Conservation (phyloP, 352 stramenopile species). For the Globisporangium perplexum region DNA sequence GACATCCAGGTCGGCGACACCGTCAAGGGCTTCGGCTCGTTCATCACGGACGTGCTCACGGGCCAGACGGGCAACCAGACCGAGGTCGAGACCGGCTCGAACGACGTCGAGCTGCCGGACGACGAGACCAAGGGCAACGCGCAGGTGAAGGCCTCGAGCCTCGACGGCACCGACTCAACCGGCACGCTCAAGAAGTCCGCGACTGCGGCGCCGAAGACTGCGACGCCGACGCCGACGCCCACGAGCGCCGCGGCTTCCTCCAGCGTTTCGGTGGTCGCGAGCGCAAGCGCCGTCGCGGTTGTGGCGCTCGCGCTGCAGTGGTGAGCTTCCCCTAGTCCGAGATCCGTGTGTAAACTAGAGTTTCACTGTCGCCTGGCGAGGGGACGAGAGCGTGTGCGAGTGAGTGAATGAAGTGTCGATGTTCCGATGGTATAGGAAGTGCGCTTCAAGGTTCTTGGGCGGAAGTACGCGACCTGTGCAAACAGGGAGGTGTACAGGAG, state of each 20-base stretch:
- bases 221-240: conserved; percentile 1
- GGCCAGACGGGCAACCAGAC: conserved; percentile 62
- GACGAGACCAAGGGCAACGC: not conserved
- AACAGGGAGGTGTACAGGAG: too few species aligned
- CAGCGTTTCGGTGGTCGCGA: conserved; percentile 4
- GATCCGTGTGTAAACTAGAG: too few species aligned
- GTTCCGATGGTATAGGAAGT: too few species aligned
- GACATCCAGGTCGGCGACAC: conserved; percentile 29
- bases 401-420: too few species aligned
- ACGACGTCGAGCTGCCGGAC: conserved; percentile 8
- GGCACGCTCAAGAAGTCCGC: conserved; percentile 3
- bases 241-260: conserved; percentile 6
- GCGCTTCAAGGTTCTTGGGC: too few species aligned
- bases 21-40: conserved; percentile 27
- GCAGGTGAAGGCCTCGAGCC: conserved; percentile 6
- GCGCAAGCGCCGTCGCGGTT: not conserved
- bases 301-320: conserved; percentile 10
- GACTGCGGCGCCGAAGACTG: conserved; percentile 1
- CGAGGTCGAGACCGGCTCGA: conserved; percentile 18
- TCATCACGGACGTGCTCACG: conserved; percentile 45
- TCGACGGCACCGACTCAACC: conserved; percentile 4
- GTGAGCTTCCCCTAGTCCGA: too few species aligned
- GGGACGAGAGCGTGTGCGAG: too few species aligned
- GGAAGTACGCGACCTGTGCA: too few species aligned
- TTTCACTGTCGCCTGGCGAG: too few species aligned